Base-by-base conservation (phyloP, 163 green algal species). In the Scenedesmus sp. region DNA sequence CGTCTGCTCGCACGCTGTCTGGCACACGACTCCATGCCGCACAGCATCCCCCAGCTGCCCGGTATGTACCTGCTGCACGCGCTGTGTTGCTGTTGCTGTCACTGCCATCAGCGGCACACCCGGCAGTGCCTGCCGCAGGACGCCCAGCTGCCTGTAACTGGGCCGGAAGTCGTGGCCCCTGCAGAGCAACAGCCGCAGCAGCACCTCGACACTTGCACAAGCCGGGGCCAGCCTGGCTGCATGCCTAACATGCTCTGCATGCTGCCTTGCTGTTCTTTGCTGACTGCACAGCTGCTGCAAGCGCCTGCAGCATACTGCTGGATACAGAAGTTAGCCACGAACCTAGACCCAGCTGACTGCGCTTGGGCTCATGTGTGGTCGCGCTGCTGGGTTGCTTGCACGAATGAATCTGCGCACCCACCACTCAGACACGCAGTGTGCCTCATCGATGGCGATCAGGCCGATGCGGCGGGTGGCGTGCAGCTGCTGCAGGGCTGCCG, bases 141-240 rank as follows among this genome's bases (percentile, higher is more conserved):
- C 82, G 12, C 90, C 88, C 30, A 97, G 93, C 46, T 93, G 83
- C 26, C 93, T 90, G 86, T 96, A 97, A 82, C 94, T 93, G 6
- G 93, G 92, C 1, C 96, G 83, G 78, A 98, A 98, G 89, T 98
- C 96, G 51, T 96, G 94, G 1, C 95, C 95, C 95, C 96, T 65
- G 92, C 84, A 90, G 35, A 13, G 24, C 43, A 56, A 35, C 76
- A 30, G 37, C n/a, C n/a, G 15, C 73, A 73, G 61, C 61, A 73
- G 16, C 30, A 20, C 13, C 61, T 12, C 61, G n/a, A 20, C 61
- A 73, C 61, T 42, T 16, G 26, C n/a, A 42, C 65, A 18, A 40
- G 40, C 65, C 65, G 40, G n/a, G 16, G 61, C n/a, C 68, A 80
- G 33, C 68, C 43, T 43, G 68, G 0, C n/a, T n/a, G n/a, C 65